Evolutionary conservation across 164 flowering plant genomes (phyloP).

Genomic region (Annona squamosa): DNA sequence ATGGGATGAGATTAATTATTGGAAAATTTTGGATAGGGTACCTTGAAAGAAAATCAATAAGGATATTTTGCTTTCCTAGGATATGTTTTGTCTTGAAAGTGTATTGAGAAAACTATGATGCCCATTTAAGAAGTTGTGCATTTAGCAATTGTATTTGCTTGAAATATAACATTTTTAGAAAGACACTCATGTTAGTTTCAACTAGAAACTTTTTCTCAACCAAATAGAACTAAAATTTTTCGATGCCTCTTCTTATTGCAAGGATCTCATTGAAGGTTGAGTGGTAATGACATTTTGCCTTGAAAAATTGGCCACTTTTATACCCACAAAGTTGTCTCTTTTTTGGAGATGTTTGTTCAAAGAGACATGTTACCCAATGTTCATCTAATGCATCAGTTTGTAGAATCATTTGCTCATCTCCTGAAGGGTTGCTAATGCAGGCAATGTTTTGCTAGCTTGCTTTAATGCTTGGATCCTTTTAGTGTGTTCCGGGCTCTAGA

Average conservation of each 20-base stretch:
- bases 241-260: background rate
- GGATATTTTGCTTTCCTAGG: background rate
- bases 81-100: background rate
- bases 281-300: background rate
- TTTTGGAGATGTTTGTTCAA: background rate
- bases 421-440: background rate
- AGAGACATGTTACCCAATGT: background rate
- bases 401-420: background rate
- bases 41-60: background rate
- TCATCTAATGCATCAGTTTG: background rate
- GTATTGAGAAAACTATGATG: background rate
- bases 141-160: background rate
- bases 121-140: background rate
- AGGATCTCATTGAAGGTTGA: background rate
- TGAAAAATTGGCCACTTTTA: background rate
- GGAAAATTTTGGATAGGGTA: background rate
- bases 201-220: background rate
- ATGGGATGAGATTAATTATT: background rate
- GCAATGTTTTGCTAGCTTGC: background rate
- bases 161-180: background rate
- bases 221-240: background rate
- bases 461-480: background rate
- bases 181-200: background rate
- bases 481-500: background rate
- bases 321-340: background rate